Evolutionary conservation across 768 basidiomycete genomes (phyloP).

Genomic region (Kondoa malvinella): DNA sequence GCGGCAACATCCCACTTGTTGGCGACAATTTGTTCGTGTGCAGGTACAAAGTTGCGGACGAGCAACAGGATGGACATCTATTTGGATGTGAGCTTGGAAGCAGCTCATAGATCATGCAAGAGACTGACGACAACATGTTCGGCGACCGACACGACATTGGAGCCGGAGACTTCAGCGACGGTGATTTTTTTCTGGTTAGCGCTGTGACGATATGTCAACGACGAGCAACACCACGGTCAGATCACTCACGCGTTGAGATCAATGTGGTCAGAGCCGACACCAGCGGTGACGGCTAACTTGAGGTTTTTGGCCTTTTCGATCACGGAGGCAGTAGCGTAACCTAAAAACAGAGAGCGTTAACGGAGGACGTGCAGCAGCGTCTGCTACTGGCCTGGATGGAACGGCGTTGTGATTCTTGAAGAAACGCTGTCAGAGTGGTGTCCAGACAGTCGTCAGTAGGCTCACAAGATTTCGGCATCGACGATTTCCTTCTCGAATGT

Average conservation of each 20-base stretch:
- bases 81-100: slow-evolving; percentile 37
- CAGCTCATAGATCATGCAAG: background rate
- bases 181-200: slow-evolving; percentile 63
- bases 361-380: no score
- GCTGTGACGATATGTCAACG: slow-evolving; percentile 72
- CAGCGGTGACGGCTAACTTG: slow-evolving; percentile 75
- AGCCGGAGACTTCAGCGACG: slow-evolving; percentile 68
- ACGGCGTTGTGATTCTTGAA: slow-evolving; percentile 23
- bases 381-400: slow-evolving; percentile 21
- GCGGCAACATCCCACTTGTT: slow-evolving; percentile 72
- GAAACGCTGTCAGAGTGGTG: background rate
- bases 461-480: slow-evolving; percentile 24
- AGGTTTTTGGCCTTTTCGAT: slow-evolving; percentile 58
- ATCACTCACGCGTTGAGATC: slow-evolving; percentile 9
- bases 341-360: slow-evolving; percentile 6
- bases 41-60: slow-evolving; percentile 74
- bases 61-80: slow-evolving; percentile 59
- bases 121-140: slow-evolving; percentile 48
- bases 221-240: no score
- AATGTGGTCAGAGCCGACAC: slow-evolving; percentile 78
- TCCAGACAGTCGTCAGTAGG: background rate
- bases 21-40: slow-evolving; percentile 64
- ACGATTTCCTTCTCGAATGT: slow-evolving; percentile 27
- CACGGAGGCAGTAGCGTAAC: slow-evolving; percentile 25
- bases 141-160: slow-evolving; percentile 77